Evolutionary conservation across 805 yeast species (phyloP).

Genomic region (Saturnispora ahearnii): DNA sequence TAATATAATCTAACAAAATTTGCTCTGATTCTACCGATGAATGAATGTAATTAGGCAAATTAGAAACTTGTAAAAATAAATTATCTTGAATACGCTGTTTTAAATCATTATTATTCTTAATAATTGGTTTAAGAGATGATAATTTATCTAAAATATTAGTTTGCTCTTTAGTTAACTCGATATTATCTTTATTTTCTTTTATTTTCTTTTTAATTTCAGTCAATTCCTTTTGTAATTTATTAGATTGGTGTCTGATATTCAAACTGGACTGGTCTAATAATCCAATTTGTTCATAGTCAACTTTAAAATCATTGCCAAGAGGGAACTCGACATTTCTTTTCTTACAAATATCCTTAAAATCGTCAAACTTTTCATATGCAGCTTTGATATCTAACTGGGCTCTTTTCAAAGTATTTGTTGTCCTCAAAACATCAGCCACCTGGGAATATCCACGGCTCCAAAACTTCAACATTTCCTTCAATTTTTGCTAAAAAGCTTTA

Average conservation of each 20-base stretch:
- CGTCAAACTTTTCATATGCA: slow-evolving; percentile 23
- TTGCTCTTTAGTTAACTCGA: slow-evolving; percentile 5
- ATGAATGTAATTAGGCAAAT: slow-evolving; percentile 57
- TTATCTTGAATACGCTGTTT: slow-evolving; percentile 27
- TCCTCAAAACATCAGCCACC: slow-evolving; percentile 7
- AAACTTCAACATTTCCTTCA: neutral
- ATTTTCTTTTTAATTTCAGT: slow-evolving; percentile 9
- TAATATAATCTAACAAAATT: slow-evolving; percentile 43
- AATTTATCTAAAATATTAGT: slow-evolving; percentile 12
- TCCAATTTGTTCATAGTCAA: slow-evolving; percentile 15
- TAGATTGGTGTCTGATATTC: slow-evolving; percentile 18
- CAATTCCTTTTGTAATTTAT: slow-evolving; percentile 15
- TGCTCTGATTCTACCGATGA: slow-evolving; percentile 35
- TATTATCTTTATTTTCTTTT: slow-evolving; percentile 8
- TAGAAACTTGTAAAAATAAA: slow-evolving; percentile 34
- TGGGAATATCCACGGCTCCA: neutral
- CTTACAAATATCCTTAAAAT: slow-evolving; percentile 23
- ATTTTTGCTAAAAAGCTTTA: neutral
- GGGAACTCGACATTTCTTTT: slow-evolving; percentile 28
- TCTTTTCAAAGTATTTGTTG: slow-evolving; percentile 25
- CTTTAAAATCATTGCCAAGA: slow-evolving; percentile 15
- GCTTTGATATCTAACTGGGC: slow-evolving; percentile 30
- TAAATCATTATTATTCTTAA: slow-evolving; percentile 23
- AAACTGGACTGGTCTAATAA: slow-evolving; percentile 11
- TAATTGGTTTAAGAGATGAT: slow-evolving; percentile 20